A percentile compares a stretch with the other conserved stretches of the same genome.
These are phyloP conservation scores for Martiniozyma abietophila DNA, from an alignment of 805 yeast genomes.

Conservation along the genomic window DNA sequence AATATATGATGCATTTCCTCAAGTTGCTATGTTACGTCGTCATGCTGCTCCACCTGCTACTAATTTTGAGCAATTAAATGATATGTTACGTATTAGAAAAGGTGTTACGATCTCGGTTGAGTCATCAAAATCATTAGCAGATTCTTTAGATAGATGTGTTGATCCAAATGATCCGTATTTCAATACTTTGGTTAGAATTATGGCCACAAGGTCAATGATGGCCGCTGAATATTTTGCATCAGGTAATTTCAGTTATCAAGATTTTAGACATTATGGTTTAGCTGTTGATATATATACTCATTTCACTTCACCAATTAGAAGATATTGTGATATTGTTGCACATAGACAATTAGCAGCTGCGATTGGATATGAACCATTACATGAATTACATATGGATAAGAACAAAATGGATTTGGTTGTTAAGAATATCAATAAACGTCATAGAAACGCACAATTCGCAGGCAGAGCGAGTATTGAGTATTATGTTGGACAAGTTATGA, in stretches of 20 bases:
- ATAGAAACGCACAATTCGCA: constrained; percentile 97
- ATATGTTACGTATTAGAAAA: constrained; percentile 77
- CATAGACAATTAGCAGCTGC: constrained; percentile 99
- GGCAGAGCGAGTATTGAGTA: constrained; percentile 97
- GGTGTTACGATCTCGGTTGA: constrained; percentile 69
- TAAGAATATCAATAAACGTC: constrained; percentile 84
- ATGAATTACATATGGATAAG: constrained; percentile 78
- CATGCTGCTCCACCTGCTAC: constrained; percentile 97
- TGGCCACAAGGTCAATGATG: constrained; percentile 99
- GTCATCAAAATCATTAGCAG: constrained; percentile 85
- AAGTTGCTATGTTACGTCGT: constrained; percentile 96
- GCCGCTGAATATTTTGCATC: constrained; percentile 96
- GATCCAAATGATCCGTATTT: constrained; percentile 83
- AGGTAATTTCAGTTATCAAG: constrained; percentile 83
- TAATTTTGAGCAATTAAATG: constrained; percentile 82
- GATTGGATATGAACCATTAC: constrained; percentile 82
- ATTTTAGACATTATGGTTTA: constrained; percentile 91
- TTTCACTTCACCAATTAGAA: constrained; percentile 95
- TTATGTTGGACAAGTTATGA: constrained; percentile 96
- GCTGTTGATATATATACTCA: constrained; percentile 98
- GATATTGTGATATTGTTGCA: constrained; percentile 96
- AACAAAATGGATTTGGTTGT: constrained; percentile 82
- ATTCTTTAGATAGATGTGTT: constrained; percentile 79
- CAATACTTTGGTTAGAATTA: constrained; percentile 85
- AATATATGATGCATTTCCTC: constrained; percentile 89